Base-by-base conservation (phyloP, 768 basidiomycete species). In the Macrolepiota fuliginosa region DNA sequence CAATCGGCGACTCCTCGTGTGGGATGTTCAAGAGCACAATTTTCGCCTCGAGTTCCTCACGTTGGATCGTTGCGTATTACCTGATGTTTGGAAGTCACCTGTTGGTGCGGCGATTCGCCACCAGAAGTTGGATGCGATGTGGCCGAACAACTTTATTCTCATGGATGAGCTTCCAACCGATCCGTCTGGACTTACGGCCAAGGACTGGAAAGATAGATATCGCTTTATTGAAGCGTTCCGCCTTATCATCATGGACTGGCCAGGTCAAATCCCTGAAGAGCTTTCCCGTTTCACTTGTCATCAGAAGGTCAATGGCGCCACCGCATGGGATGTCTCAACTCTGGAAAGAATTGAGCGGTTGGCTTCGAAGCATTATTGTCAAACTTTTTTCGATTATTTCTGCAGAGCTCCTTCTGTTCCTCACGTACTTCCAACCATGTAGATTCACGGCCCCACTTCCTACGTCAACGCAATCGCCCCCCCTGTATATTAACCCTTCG, bases 21-120 rank as follows among this genome's bases (percentile, higher is more conserved):
- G 64, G 66, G 58, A 64, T 29, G 36, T 57, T 22, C 64, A 53
- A n/a, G 62, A 67, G 45, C 56, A 58, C 40, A 67, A 67, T 49
- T 67, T 64, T 22, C 50, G 62, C 15, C 19, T 65, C 1, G 66
- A 67, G 46, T 49, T 67, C 15, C 19, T 64, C 3, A 54, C 52
- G 10, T 24, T 66, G 3, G 61, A 64, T 51, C 59, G 53, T 13
- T 50, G 17, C 29, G 36, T 66, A 22, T 58, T 53, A 47, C n/a
- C 46, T 1, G 46, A 22, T 47, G 2, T 24, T 25, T 47, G 46
- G 46, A 19, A n/a, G 5, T 36, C 56, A 27, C 51, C 59, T 46
- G 32, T n/a, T 58, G 36, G 13, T 19, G 25, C 13, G 2, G 15
- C 19, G 2, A 15, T 35, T 13, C 13, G 24, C 3, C 5, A 51